These are phyloP conservation scores for Puccinia polysora DNA, from an alignment of 1,284 basidiomycete genomes.

Conservation along the genomic window DNA sequence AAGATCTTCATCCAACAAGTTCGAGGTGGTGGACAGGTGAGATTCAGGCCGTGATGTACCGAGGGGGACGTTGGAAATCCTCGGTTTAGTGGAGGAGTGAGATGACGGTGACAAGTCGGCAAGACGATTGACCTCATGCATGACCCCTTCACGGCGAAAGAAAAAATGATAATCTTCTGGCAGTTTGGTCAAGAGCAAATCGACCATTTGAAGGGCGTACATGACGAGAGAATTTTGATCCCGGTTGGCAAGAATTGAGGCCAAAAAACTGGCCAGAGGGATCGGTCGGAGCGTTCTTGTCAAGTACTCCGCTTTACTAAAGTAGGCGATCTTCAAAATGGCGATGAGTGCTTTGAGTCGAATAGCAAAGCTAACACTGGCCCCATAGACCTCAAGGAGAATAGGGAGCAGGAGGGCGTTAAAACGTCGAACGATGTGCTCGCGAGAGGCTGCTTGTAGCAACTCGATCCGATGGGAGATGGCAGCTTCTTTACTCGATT, in stretches of 20 bases:
- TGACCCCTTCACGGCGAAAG: slow-evolving; percentile 85
- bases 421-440: slow-evolving; percentile 66
- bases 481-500: slow-evolving; percentile 50
- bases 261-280: slow-evolving; percentile 84
- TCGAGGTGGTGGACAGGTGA: not conserved
- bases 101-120: slow-evolving; percentile 52
- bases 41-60: not conserved
- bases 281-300: slow-evolving; percentile 73
- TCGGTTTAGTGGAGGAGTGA: slow-evolving; percentile 56
- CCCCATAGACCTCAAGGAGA: slow-evolving; percentile 88
- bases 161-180: slow-evolving; percentile 75
- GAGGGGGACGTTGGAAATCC: slow-evolving; percentile 22
- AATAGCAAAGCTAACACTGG: slow-evolving; percentile 78
- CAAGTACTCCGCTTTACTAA: slow-evolving; percentile 71
- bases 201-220: slow-evolving; percentile 81
- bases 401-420: slow-evolving; percentile 80
- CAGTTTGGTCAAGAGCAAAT: slow-evolving; percentile 75
- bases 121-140: slow-evolving; percentile 74
- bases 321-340: slow-evolving; percentile 79
- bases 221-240: slow-evolving; percentile 80
- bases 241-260: slow-evolving; percentile 81
- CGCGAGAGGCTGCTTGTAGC: slow-evolving; percentile 62
- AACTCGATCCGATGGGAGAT: slow-evolving; percentile 56
- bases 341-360: slow-evolving; percentile 80
- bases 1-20: not conserved